Evolutionary conservation across 352 stramenopile species (phyloP), one percentile per base, ranked within the genome.

Genomic region (Globisporangium splendens): DNA sequence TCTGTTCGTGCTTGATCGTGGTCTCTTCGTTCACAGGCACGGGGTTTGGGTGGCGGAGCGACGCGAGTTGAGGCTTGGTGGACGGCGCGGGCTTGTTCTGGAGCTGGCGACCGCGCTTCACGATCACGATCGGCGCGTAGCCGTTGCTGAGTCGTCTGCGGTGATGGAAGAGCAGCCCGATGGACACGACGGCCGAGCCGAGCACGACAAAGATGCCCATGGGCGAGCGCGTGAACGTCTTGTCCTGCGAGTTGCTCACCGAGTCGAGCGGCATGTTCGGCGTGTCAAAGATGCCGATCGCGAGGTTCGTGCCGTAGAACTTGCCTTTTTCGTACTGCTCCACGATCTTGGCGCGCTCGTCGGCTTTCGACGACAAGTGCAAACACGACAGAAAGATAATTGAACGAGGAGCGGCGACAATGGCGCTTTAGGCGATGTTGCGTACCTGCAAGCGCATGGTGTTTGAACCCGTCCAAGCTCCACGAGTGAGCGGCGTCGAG

Each of bases 261-360:
- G 72, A 68, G 39, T 75, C 62, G 15, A 71, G 47, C 1, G 76
- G 72, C 12, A 84, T 38, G 21, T 70, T 70, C 1, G 72, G 69
- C 1, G 61, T 67, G 20, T 82, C 72, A 38, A 87, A 88, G 50
- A 90, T 86, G 5, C 73, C 80, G 22, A 86, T 79, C 8, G 75
- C 80, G 22, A 87, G 63, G 44, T 86, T 79, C 50, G 65, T 88
- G 17, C 76, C 77, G 54, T 77, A 88, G 57, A 86, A 88, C 18
- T 86, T 57, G 13, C 76, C 80, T 2, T 46, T 77, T 31, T 73
- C 70, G 66, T 87, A 88, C 56, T 86, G 62, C 43, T 72, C 53
- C 18, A 84, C 72, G 56, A 90, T 86, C 54, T 84, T 62, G 2
- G 56, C 55, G 3, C 77, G 77, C 62, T 89, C 70, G 17, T 72